phyloP scores from a whole-genome alignment of 2,329 filamentous ascomycete genomes.

The Penicillium frequentans region DNA sequence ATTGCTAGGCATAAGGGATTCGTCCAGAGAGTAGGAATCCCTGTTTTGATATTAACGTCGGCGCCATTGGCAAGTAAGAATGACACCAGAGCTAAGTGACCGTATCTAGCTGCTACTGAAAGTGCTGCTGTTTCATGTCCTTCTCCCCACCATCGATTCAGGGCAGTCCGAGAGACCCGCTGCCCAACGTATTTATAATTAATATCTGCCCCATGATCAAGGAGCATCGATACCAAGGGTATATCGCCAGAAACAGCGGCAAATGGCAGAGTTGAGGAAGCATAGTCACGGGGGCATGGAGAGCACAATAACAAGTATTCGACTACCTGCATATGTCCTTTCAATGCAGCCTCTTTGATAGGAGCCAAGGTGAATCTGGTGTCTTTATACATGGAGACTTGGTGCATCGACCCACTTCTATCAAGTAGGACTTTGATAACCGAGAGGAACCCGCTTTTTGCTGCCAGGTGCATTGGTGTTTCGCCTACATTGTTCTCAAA shows the following conservation, averaged over 20 bases:
- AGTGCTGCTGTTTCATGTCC: neutral
- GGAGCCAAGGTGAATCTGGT: neutral
- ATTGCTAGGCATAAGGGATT: neutral
- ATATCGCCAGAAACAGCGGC: neutral
- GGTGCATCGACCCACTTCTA: neutral
- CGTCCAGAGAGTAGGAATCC: neutral
- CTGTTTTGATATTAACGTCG: neutral
- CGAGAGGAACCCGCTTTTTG: neutral
- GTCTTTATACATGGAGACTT: slow-evolving; percentile 27
- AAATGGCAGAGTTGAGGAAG: neutral
- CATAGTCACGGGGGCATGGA: neutral
- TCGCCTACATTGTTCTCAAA: too few relatives aligned
- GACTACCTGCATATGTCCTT: neutral
- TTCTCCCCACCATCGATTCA: neutral
- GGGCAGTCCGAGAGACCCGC: too few relatives aligned
- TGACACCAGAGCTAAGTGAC: neutral
- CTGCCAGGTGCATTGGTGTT: too few relatives aligned
- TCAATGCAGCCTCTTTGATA: neutral
- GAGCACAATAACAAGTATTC: neutral
- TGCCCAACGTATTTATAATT: neutral
- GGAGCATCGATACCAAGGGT: neutral
- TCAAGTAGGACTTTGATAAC: neutral
- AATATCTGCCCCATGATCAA: neutral
- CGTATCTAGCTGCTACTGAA: neutral
- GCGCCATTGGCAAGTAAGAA: neutral